Conservation (phyloP, 2,329 filamentous ascomycete genomes). For the Fusarium scirpi region DNA sequence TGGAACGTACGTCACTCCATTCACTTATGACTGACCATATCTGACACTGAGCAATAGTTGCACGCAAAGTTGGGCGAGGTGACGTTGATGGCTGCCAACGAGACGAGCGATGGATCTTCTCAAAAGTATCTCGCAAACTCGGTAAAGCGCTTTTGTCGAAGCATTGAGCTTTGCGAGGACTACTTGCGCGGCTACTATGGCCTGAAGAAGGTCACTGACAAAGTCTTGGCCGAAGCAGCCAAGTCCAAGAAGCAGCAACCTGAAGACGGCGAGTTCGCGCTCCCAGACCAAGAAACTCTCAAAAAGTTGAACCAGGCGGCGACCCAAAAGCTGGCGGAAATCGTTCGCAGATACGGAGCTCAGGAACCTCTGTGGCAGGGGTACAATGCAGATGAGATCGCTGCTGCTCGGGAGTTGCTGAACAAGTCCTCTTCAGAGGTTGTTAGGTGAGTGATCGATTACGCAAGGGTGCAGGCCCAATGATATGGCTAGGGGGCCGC, state of each 20-base stretch:
- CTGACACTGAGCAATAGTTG: constrained; percentile 66
- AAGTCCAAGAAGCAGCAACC: constrained; percentile 61
- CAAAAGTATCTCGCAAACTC: constrained; percentile 75
- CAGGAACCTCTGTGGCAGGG: constrained; percentile 77
- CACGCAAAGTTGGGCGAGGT: constrained; percentile 90
- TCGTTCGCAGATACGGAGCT: constrained; percentile 72
- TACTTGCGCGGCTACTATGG: constrained; percentile 95
- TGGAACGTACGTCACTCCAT: constrained; percentile 81
- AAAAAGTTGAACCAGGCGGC: constrained; percentile 78
- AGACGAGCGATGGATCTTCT: constrained; percentile 55
- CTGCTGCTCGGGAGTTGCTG: constrained; percentile 76
- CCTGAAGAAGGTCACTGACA: constrained; percentile 74
- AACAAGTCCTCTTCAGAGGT: constrained; percentile 62
- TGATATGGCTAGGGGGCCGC: constrained; percentile 16
- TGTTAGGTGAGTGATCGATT: constrained; percentile 55
- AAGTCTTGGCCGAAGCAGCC: constrained; percentile 59
- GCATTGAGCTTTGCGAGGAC: constrained; percentile 92
- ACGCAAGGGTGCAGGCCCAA: constrained; percentile 22
- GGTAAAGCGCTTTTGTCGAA: constrained; percentile 86
- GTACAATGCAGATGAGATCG: constrained; percentile 77
- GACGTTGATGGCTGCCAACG: constrained; percentile 75
- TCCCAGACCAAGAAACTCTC: constrained; percentile 69
- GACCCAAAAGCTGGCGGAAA: constrained; percentile 80
- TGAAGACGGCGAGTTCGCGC: constrained; percentile 62
- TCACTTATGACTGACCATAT: constrained; percentile 4